phyloP scores from a whole-genome alignment of 2,329 filamentous ascomycete genomes.

The Truncatella angustata region DNA sequence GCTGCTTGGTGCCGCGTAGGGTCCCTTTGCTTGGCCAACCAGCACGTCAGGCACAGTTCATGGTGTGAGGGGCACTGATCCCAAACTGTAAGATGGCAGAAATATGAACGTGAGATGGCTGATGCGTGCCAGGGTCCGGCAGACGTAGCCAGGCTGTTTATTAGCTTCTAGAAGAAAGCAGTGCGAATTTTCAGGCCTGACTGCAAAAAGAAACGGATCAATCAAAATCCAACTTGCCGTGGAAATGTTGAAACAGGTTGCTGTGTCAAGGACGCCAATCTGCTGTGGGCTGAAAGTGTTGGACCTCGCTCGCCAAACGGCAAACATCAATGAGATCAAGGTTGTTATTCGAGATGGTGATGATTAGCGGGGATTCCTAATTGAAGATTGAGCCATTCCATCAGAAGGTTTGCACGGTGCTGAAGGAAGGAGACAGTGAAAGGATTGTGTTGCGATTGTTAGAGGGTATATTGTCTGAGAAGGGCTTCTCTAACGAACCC shows the following conservation, averaged over 20 bases:
- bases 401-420: not conserved
- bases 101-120: not conserved
- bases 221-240: not conserved
- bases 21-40: slow-evolving; percentile 7
- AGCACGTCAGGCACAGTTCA: slow-evolving; percentile 5
- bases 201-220: not conserved
- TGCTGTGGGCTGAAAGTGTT: no score
- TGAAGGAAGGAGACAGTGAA: not conserved
- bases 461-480: no score
- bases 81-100: slow-evolving; percentile 5
- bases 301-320: no score
- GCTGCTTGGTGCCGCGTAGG: slow-evolving; percentile 6
- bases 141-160: not conserved
- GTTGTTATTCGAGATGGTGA: not conserved
- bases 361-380: not conserved
- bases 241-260: no score
- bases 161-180: slow-evolving; percentile 6
- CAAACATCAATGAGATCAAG: not conserved
- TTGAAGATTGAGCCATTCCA: not conserved
- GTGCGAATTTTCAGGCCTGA: no score
- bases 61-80: slow-evolving; percentile 10
- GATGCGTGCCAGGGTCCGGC: not conserved
- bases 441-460: no score
- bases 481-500: no score
- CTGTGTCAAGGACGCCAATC: no score